Evolutionary conservation across 257 asterid genomes (phyloP).

Genomic region (Scutellaria baicalensis): DNA sequence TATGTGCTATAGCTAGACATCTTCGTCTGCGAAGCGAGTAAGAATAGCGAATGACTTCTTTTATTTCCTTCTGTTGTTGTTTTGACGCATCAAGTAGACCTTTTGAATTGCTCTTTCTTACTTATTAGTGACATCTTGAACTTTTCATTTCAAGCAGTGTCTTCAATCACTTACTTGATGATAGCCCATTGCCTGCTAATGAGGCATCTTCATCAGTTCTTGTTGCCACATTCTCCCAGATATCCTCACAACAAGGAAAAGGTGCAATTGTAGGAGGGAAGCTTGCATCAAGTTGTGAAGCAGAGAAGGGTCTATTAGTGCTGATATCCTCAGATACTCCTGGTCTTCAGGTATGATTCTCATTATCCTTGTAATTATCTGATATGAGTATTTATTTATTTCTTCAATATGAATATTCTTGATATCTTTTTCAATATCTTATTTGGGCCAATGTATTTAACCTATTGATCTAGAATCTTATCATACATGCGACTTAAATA

Average conservation of each 20-base stretch:
- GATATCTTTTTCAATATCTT: constrained; percentile 1
- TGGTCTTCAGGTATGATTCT: constrained; percentile 70
- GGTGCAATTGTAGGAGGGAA: constrained; percentile 53
- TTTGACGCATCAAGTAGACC: background rate
- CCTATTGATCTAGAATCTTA: background rate
- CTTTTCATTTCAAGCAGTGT: constrained; percentile 47
- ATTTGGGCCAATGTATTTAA: background rate
- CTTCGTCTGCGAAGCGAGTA: constrained; percentile 96
- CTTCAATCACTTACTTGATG: constrained; percentile 88
- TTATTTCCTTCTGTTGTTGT: background rate
- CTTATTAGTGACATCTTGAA: constrained; percentile 10
- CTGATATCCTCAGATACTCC: constrained; percentile 78
- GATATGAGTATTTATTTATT: background rate
- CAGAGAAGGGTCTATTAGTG: constrained; percentile 80
- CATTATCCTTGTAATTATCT: constrained; percentile 2
- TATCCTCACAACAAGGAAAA: constrained; percentile 48
- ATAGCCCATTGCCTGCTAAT: constrained; percentile 75
- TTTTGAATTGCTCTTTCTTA: background rate
- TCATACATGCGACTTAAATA: background rate
- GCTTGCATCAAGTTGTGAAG: constrained; percentile 49
- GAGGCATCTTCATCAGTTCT: constrained; percentile 86
- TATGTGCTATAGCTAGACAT: constrained; percentile 82
- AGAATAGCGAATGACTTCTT: constrained; percentile 10
- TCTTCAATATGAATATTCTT: background rate
- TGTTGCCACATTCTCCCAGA: constrained; percentile 58